Base-by-base conservation (phyloP, 805 yeast genomes). In the Zygotorulaspora florentina region DNA sequence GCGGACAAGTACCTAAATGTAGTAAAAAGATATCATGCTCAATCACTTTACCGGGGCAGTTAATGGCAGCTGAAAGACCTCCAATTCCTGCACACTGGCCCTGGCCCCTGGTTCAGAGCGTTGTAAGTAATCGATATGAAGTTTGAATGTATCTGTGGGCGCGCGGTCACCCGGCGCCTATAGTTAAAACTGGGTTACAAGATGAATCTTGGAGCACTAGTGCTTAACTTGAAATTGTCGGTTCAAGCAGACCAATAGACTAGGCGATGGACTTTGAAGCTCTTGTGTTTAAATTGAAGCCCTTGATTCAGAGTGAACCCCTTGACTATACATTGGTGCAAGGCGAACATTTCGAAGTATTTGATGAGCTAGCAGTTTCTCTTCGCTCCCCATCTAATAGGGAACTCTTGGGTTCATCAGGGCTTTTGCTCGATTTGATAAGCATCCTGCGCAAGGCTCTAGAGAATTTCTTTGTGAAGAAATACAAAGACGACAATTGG, bases 311-410 rank as follows among this genome's bases (percentile, higher is more conserved):
- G 38, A 56, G 57, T 4, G 42, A 42, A 2, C 39, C 48, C 1
- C 16, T 54, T 4, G 46, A 40, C 6, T 52, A 54, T 18, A 33
- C 60, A 3, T 56, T 57, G 1, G 18, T 59, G 4, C 53, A 59
- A n/a, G 53, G 51, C 2, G 54, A 45, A 8, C 52, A 48, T 40
- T 33, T 55, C 6, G 43, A 45, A 17, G 57, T 54, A 0, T 40
- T 66, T 17, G 67, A 63, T 38, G 57, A 62, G 34, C 43, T 65
- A 39, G 69, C 69, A 7, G 61, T 64, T 1, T 48, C 55, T 8
- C 46, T 65, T 16, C 52, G 70, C 20, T 39, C 64, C 1, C 61
- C 61, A 9, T 39, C 40, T 10, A 66, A 66, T 43, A 56, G 70
- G 46, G 58, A 58, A 15, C 18, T 62, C 10, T 50, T 65, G 2